Evolutionary conservation across 2,329 filamentous ascomycete genomes (phyloP).

Genomic region (Epichloe uncinata): DNA sequence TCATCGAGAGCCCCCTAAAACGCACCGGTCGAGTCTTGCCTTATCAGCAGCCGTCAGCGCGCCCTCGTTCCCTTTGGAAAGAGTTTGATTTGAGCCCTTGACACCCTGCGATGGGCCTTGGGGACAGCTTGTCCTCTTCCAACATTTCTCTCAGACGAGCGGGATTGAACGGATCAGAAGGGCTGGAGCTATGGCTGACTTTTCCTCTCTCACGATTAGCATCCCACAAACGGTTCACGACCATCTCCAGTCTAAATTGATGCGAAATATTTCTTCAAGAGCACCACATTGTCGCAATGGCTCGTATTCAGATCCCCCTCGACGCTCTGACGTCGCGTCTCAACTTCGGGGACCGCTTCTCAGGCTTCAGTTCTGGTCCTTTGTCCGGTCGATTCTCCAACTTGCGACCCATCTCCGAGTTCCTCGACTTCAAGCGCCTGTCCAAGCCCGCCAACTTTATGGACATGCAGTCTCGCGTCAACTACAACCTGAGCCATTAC

Average conservation of each 20-base stretch:
- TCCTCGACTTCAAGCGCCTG: constrained; percentile 88
- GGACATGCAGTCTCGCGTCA: constrained; percentile 82
- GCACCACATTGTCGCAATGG: constrained; percentile 38
- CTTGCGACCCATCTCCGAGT: constrained; percentile 80
- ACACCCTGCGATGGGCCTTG: not conserved
- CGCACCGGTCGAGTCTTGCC: not conserved
- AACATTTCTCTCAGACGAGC: not conserved
- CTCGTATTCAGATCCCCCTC: constrained; percentile 83
- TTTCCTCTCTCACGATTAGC: not conserved
- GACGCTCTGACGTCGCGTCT: constrained; percentile 84
- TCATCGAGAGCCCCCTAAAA: not conserved
- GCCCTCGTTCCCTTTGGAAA: not conserved
- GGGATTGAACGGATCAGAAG: not conserved
- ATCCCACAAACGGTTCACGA: not conserved
- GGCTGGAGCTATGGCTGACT: not conserved
- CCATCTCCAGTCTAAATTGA: not conserved
- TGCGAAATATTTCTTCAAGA: not conserved
- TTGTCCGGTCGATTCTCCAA: constrained; percentile 79
- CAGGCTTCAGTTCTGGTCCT: constrained; percentile 66
- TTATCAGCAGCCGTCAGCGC: not conserved
- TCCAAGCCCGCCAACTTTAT: constrained; percentile 88
- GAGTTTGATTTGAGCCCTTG: too few species aligned
- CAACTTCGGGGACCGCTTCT: constrained; percentile 75
- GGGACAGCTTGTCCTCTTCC: not conserved
- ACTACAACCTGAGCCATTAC: constrained; percentile 96